These are phyloP conservation scores for Neurospora discreta DNA, from an alignment of 495 filamentous ascomycete species.

Conservation along the genomic window DNA sequence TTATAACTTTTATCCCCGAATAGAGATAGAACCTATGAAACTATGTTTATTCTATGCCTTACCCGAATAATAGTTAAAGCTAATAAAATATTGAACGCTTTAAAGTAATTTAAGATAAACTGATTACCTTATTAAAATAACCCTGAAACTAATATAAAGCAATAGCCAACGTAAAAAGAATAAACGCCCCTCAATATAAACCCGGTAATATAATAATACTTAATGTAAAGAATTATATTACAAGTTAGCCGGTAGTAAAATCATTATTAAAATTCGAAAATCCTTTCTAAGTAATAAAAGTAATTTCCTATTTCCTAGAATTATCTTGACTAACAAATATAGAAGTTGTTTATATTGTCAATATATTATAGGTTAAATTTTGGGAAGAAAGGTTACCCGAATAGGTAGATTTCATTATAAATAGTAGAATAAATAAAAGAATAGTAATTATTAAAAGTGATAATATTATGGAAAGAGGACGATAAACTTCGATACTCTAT, in stretches of 20 bases:
- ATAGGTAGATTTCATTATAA: rapidly evolving
- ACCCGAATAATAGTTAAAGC: no score
- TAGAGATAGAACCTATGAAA: no score
- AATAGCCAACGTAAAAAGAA: background rate
- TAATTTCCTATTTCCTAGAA: background rate
- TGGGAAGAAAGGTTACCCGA: background rate
- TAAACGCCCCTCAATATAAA: background rate
- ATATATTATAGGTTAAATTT: background rate
- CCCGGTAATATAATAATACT: background rate
- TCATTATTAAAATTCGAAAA: background rate
- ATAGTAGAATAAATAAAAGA: background rate
- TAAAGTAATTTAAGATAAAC: no score
- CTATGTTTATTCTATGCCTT: no score
- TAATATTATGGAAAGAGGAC: background rate
- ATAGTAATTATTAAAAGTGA: background rate
- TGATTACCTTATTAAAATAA: background rate
- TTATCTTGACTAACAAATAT: background rate
- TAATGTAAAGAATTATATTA: background rate
- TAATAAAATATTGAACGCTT: no score
- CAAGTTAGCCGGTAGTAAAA: background rate
- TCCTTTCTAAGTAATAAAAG: background rate
- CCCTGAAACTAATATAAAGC: background rate
- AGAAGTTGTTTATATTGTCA: background rate
- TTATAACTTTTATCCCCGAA: no score
- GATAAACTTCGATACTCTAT: background rate